A percentile compares a stretch with the other conserved stretches of the same genome.
Conservation (phyloP, 805 yeast genomes). For the Teunomyces gatunensis region DNA sequence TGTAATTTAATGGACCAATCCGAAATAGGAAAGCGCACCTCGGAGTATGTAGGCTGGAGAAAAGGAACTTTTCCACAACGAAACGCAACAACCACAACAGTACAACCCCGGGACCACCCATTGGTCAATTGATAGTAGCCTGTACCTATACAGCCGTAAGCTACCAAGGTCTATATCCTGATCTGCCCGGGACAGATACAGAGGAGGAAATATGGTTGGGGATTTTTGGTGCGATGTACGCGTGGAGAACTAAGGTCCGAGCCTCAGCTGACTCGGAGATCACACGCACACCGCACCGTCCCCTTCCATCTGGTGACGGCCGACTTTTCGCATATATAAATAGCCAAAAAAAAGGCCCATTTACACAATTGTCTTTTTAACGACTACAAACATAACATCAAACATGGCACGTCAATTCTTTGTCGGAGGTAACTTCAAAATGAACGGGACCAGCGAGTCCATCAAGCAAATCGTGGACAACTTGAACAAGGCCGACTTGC, state of each 20-base stretch:
- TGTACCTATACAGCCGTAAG: too few relatives aligned
- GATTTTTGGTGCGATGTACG: background rate
- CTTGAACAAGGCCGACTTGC: slow-evolving; percentile 76
- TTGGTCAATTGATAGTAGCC: background rate
- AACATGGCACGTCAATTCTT: slow-evolving; percentile 84
- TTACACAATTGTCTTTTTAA: background rate
- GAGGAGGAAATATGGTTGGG: background rate
- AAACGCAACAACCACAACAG: too few relatives aligned
- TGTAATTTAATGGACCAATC: background rate
- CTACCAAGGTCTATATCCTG: too few relatives aligned
- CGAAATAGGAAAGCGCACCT: slow-evolving; percentile 1
- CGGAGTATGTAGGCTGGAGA: background rate
- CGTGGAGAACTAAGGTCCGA: slow-evolving; percentile 1
- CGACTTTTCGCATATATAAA: slow-evolving; percentile 8
- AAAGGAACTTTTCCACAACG: background rate
- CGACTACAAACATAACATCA: slow-evolving; percentile 1
- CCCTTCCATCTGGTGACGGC: slow-evolving; percentile 6
- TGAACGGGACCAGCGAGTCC: slow-evolving; percentile 91
- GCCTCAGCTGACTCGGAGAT: slow-evolving; percentile 2
- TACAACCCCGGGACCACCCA: background rate
- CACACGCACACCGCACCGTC: background rate
- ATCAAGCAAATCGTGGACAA: slow-evolving; percentile 79
- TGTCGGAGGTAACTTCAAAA: slow-evolving; percentile 99
- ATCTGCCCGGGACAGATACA: background rate
- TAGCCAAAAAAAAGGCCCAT: background rate